Evolutionary conservation across 805 yeast genomes (phyloP).

Genomic region (Candida bentonensis): DNA sequence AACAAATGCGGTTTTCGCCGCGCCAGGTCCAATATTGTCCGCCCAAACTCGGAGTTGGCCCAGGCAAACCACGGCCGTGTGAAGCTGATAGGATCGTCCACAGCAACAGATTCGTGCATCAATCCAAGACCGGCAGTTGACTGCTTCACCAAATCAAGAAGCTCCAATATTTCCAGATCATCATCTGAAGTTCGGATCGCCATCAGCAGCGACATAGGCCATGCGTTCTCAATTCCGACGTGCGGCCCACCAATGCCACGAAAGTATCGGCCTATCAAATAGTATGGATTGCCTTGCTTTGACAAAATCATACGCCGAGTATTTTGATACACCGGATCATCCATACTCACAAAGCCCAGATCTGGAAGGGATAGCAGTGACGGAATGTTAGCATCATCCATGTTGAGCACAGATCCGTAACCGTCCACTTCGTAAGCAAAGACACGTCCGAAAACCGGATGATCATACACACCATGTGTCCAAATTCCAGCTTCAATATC

Average conservation of each 20-base stretch:
- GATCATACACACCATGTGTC: conserved; percentile 50
- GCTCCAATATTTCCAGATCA: conserved; percentile 48
- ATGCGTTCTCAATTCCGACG: conserved; percentile 63
- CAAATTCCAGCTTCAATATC: conserved; percentile 42
- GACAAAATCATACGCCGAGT: conserved; percentile 65
- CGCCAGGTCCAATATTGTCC: conserved; percentile 67
- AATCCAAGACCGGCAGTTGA: conserved; percentile 66
- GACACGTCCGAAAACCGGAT: conserved; percentile 58
- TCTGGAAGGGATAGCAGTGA: conserved; percentile 74
- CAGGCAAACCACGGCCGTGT: conserved; percentile 90
- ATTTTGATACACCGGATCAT: conserved; percentile 54
- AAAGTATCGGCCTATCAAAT: conserved; percentile 43
- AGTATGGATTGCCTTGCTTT: conserved; percentile 67
- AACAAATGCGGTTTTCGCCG: conserved; percentile 58
- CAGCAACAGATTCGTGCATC: conserved; percentile 72
- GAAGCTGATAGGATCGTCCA: conserved; percentile 35
- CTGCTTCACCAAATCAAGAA: conserved; percentile 36
- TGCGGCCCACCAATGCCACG: conserved; percentile 88
- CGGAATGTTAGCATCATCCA: conserved; percentile 91
- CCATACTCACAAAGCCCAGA: conserved; percentile 41
- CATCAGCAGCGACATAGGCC: conserved; percentile 83
- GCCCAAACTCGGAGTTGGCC: conserved; percentile 87
- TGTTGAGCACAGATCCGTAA: conserved; percentile 52
- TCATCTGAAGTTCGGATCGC: conserved; percentile 61
- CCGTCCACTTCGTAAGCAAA: conserved; percentile 88